These are phyloP conservation scores for Zarea fungicola DNA, from an alignment of 2,329 filamentous ascomycete species.

Conservation along the genomic window DNA sequence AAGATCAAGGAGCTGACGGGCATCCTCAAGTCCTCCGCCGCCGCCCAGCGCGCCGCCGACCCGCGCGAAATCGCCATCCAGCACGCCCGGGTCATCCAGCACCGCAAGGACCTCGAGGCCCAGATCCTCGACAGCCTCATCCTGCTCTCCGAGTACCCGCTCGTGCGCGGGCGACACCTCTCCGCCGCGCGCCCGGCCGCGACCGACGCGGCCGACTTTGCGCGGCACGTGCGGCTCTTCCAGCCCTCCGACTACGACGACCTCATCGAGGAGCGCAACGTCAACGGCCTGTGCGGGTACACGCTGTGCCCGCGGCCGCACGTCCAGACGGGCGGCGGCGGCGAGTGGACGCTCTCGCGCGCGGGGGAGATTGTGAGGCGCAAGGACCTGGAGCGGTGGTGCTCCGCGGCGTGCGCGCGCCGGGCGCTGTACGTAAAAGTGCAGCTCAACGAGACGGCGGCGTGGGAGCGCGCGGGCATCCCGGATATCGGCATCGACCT, in stretches of 20 bases:
- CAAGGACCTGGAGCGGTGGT: slow-evolving; percentile 80
- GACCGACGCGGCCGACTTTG: slow-evolving; percentile 61
- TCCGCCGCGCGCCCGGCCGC: slow-evolving; percentile 45
- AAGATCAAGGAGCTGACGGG: slow-evolving; percentile 41
- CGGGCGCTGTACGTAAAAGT: slow-evolving; percentile 81
- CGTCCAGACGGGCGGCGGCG: slow-evolving; percentile 48
- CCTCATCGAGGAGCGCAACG: slow-evolving; percentile 82
- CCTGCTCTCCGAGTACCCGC: slow-evolving; percentile 59
- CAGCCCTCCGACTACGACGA: slow-evolving; percentile 87
- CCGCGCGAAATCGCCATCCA: slow-evolving; percentile 65
- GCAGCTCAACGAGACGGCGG: slow-evolving; percentile 78
- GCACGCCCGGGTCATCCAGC: slow-evolving; percentile 77
- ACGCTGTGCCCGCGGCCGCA: slow-evolving; percentile 67
- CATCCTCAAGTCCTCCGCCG: slow-evolving; percentile 52
- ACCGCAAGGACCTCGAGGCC: slow-evolving; percentile 72
- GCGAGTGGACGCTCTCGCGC: slow-evolving; percentile 62
- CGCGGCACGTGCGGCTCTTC: slow-evolving; percentile 63
- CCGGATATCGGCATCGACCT: slow-evolving; percentile 54
- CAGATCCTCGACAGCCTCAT: slow-evolving; percentile 69
- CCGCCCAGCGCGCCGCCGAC: slow-evolving; percentile 26
- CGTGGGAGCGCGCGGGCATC: slow-evolving; percentile 70
- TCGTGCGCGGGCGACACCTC: slow-evolving; percentile 25
- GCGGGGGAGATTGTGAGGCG: slow-evolving; percentile 60
- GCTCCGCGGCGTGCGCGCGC: slow-evolving; percentile 70
- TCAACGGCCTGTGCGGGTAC: slow-evolving; percentile 78